Conservation (phyloP, 2,329 filamentous ascomycete species). For the Pyrenochaeta sp. region DNA sequence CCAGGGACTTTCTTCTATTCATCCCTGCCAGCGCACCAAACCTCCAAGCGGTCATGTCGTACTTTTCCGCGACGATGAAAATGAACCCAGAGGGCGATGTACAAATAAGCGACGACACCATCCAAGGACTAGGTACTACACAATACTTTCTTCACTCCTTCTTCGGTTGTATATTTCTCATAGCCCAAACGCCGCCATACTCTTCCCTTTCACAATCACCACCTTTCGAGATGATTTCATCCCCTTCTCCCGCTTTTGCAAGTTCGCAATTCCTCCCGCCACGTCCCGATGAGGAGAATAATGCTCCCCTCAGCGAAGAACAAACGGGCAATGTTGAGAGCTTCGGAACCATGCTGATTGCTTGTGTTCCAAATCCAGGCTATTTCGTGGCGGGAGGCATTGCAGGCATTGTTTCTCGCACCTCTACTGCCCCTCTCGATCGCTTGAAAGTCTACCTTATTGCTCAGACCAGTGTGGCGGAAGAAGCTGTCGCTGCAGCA, state of each 20-base stretch:
- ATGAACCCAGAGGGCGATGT: conserved; percentile 95
- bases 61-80: conserved; percentile 88
- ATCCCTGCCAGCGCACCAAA: conserved; percentile 74
- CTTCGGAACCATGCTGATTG: conserved; percentile 61
- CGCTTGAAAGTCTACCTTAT: conserved; percentile 97
- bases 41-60: conserved; percentile 83
- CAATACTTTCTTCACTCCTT: conserved; percentile 72
- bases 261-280: conserved; percentile 46
- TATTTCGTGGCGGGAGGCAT: conserved; percentile 97
- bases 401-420: conserved; percentile 92
- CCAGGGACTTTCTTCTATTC: conserved; percentile 87
- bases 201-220: conserved; percentile 32
- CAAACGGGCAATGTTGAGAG: conserved; percentile 37
- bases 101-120: conserved; percentile 85
- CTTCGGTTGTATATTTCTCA: conserved; percentile 77
- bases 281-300: conserved; percentile 39
- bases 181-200: conserved; percentile 62
- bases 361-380: conserved; percentile 81
- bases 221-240: conserved; percentile 36
- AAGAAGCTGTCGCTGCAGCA: conserved; percentile 68
- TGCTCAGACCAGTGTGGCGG: conserved; percentile 76
- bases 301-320: conserved; percentile 35
- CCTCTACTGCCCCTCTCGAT: conserved; percentile 93
- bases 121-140: conserved; percentile 92
- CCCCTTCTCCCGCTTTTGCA: conserved; percentile 27